Conservation (phyloP, 2,329 filamentous ascomycete species). For the Tolypocladium capitatum region DNA sequence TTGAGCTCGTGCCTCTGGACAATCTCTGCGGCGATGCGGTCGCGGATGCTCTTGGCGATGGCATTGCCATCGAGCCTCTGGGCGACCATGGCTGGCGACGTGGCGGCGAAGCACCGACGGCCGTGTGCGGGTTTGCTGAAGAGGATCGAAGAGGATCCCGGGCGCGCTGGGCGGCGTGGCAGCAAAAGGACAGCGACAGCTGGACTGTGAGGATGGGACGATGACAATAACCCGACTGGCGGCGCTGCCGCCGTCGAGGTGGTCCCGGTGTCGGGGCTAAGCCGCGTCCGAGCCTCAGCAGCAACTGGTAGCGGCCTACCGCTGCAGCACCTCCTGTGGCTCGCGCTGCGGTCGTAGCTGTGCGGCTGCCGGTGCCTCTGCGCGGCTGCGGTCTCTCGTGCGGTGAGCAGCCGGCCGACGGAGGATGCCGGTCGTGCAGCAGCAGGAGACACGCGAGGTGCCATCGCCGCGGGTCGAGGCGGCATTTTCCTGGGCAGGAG, state of each 20-base stretch:
- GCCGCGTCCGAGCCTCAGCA: background rate
- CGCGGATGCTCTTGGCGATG: constrained; percentile 84
- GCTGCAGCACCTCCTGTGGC: background rate
- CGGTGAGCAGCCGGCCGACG: background rate
- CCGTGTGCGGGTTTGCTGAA: background rate
- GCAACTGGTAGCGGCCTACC: background rate
- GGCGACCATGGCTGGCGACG: constrained; percentile 59
- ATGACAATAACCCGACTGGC: background rate
- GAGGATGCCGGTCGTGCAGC: background rate
- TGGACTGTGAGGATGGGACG: background rate
- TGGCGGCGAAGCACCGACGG: constrained; percentile 29
- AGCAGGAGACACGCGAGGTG: constrained; percentile 1
- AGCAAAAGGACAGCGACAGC: background rate
- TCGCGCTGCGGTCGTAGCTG: background rate
- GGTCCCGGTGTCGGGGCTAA: constrained; percentile 2
- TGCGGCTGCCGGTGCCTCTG: background rate
- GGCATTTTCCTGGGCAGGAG: too few relatives aligned
- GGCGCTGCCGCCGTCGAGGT: background rate
- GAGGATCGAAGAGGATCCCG: constrained; percentile 1
- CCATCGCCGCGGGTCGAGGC: constrained; percentile 3
- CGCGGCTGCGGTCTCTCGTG: background rate
- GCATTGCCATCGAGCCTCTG: constrained; percentile 91
- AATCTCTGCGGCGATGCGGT: constrained; percentile 69
- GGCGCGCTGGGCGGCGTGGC: constrained; percentile 1
- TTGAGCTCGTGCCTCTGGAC: constrained; percentile 67